These are phyloP conservation scores for Zygotorulaspora florentina DNA, from an alignment of 805 yeast species.

Conservation along the genomic window DNA sequence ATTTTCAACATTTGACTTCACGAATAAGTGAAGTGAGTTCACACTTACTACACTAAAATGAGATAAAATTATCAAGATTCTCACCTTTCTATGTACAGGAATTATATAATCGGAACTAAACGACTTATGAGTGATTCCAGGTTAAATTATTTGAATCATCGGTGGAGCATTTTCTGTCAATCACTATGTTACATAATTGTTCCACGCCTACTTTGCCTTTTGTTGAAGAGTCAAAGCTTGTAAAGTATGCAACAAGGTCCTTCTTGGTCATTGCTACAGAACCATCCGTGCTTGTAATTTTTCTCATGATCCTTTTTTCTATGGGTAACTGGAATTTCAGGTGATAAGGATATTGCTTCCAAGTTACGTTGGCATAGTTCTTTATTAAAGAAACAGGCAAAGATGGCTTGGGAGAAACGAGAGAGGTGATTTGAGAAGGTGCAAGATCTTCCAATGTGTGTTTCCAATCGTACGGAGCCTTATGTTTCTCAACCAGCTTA, in stretches of 20 bases:
- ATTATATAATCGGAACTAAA: neutral
- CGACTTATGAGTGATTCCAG: conserved; percentile 11
- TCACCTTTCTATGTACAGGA: neutral
- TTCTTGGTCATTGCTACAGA: conserved; percentile 62
- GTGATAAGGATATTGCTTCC: conserved; percentile 41
- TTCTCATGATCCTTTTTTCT: conserved; percentile 58
- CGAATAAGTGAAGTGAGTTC: too few species aligned
- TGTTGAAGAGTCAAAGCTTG: conserved; percentile 20
- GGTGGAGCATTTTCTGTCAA: conserved; percentile 20
- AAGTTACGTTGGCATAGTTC: conserved; percentile 35
- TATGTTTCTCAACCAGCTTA: conserved; percentile 57
- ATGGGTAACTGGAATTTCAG: conserved; percentile 69
- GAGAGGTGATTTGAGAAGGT: conserved; percentile 18
- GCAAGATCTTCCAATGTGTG: conserved; percentile 28
- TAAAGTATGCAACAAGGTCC: conserved; percentile 65
- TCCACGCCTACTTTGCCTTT: conserved; percentile 28
- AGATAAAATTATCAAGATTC: too few species aligned
- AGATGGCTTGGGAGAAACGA: conserved; percentile 33
- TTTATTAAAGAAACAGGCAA: conserved; percentile 32
- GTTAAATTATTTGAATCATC: conserved; percentile 13
- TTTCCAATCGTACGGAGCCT: conserved; percentile 49
- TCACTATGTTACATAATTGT: conserved; percentile 18
- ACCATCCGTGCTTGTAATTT: conserved; percentile 62
- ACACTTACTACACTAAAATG: too few species aligned
- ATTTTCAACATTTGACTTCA: neutral